These are phyloP conservation scores for Flueggea neowawraea DNA, from an alignment of 441 rosid genomes.

Conservation along the genomic window DNA sequence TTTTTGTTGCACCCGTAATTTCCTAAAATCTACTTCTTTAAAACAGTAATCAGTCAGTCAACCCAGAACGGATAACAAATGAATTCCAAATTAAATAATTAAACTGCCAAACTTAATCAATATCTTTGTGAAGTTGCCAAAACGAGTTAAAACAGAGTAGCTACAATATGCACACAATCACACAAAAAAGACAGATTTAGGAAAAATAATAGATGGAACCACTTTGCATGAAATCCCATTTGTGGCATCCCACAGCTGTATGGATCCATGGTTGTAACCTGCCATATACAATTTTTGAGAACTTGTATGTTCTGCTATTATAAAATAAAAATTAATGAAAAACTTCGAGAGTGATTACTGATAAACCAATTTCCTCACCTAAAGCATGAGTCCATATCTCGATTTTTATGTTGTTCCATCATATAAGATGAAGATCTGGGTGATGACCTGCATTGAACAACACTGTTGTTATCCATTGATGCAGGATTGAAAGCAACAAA, in stretches of 20 bases:
- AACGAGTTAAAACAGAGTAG: too few species aligned
- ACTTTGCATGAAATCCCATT: too few species aligned
- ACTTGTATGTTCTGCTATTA: too few species aligned
- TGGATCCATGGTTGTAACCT: too few species aligned
- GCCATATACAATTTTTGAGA: too few species aligned
- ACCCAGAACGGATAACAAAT: not conserved
- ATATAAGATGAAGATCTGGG: slow-evolving; percentile 93
- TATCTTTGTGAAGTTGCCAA: too few species aligned
- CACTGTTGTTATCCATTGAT: slow-evolving; percentile 8
- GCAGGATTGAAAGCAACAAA: not conserved
- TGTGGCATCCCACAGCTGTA: too few species aligned
- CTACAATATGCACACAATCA: too few species aligned
- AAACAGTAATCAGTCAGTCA: slow-evolving; percentile 22
- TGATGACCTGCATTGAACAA: slow-evolving; percentile 37
- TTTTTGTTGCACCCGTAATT: slow-evolving; percentile 51
- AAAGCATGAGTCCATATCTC: slow-evolving; percentile 95
- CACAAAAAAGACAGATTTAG: too few species aligned
- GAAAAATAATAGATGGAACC: too few species aligned
- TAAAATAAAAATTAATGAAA: too few species aligned
- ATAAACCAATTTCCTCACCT: slow-evolving; percentile 40
- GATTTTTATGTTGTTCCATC: slow-evolving; percentile 86
- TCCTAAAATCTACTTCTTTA: slow-evolving; percentile 60
- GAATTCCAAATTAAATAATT: not conserved
- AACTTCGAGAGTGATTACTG: not conserved
- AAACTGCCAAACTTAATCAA: not conserved